Evolutionary conservation across 805 yeast species (phyloP).

Genomic region (Saturnispora mendoncae): DNA sequence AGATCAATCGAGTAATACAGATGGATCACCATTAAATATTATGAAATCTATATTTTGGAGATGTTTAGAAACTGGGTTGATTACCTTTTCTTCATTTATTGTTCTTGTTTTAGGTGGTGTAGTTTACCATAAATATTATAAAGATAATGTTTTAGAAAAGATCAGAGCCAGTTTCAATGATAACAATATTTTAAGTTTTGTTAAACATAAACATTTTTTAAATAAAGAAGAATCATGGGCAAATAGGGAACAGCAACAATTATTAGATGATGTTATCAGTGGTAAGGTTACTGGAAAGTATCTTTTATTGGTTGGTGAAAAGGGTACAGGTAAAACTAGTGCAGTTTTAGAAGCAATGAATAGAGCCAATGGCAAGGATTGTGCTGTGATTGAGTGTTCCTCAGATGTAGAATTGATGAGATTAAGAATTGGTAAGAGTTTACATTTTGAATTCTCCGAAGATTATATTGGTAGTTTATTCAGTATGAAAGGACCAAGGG

Average conservation of each 20-base stretch:
- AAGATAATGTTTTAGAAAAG: constrained; percentile 49
- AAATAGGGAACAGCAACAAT: constrained; percentile 55
- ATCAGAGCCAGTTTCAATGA: constrained; percentile 58
- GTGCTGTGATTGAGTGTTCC: constrained; percentile 71
- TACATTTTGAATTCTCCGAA: constrained; percentile 65
- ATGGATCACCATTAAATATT: neutral
- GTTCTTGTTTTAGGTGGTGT: constrained; percentile 66
- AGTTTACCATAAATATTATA: constrained; percentile 57
- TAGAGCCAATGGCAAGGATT: constrained; percentile 51
- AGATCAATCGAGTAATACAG: neutral
- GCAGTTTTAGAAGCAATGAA: constrained; percentile 64
- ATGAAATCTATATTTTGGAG: constrained; percentile 23
- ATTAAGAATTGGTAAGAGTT: constrained; percentile 64
- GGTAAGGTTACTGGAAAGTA: constrained; percentile 65
- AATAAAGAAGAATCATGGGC: constrained; percentile 48
- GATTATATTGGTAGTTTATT: constrained; percentile 79
- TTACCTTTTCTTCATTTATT: constrained; percentile 59
- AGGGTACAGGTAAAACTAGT: constrained; percentile 81
- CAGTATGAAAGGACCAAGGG: constrained; percentile 76
- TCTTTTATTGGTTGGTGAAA: constrained; percentile 68
- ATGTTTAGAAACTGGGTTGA: constrained; percentile 58
- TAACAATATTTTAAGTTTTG: constrained; percentile 53
- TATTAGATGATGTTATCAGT: constrained; percentile 53
- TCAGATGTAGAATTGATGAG: constrained; percentile 80
- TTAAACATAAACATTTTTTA: constrained; percentile 44